phyloP scores from a whole-genome alignment of 805 yeast species.

The Trichomonascus vanleenenianus region DNA sequence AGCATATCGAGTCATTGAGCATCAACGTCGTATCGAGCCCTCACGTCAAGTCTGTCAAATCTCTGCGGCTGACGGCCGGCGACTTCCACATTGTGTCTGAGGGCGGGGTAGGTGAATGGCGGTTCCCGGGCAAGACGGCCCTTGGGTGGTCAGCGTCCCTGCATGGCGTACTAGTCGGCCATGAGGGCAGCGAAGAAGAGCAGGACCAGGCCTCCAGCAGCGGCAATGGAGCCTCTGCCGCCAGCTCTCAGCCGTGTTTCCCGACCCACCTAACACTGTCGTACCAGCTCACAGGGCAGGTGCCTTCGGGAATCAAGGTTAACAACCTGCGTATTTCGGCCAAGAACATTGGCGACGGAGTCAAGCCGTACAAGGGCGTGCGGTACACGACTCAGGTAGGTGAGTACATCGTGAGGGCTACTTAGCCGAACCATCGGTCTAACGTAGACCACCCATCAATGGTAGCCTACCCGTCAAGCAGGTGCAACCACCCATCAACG shows the following conservation, averaged over 20 bases:
- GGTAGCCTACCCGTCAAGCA: no score
- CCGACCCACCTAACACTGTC: slow-evolving; percentile 43
- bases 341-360: slow-evolving; percentile 51
- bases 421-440: slow-evolving; percentile 11
- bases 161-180: slow-evolving; percentile 45
- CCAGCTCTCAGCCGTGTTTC: slow-evolving; percentile 17
- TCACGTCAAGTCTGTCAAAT: slow-evolving; percentile 21
- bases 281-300: slow-evolving; percentile 56
- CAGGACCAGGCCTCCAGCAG: slow-evolving; percentile 9
- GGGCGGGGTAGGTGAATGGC: slow-evolving; percentile 57
- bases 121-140: slow-evolving; percentile 47
- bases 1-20: slow-evolving; percentile 40
- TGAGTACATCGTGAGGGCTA: slow-evolving; percentile 41
- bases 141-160: slow-evolving; percentile 63
- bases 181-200: slow-evolving; percentile 18
- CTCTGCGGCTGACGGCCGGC: slow-evolving; percentile 66
- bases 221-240: no score
- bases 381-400: slow-evolving; percentile 66
- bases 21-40: slow-evolving; percentile 34
- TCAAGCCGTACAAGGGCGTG: slow-evolving; percentile 86
- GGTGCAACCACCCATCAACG: no score
- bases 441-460: no score
- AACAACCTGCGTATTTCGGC: slow-evolving; percentile 53
- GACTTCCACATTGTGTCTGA: slow-evolving; percentile 50
- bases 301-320: slow-evolving; percentile 71